Evolutionary conservation across 2,329 filamentous ascomycete species (phyloP).

Genomic region (Aspergillus hiratsukae): DNA sequence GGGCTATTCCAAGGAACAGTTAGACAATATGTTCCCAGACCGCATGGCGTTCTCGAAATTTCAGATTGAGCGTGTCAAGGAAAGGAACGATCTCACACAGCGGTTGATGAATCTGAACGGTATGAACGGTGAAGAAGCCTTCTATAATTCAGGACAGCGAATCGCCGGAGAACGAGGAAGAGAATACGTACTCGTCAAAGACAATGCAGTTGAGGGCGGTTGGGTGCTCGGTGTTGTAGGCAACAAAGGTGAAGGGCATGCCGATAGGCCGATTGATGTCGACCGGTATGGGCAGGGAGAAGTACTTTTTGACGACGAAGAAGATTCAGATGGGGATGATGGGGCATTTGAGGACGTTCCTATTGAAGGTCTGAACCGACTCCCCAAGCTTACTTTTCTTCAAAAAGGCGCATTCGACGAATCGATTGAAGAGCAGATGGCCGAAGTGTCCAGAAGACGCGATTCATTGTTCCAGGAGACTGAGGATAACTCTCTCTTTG

Average conservation of each 20-base stretch:
- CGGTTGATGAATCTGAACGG: constrained; percentile 90
- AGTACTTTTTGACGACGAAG: constrained; percentile 53
- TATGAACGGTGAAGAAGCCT: constrained; percentile 72
- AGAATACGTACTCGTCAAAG: constrained; percentile 95
- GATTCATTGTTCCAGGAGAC: constrained; percentile 14
- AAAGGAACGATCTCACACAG: constrained; percentile 92
- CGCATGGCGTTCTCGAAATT: constrained; percentile 96
- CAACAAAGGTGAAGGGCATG: constrained; percentile 71
- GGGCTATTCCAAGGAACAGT: constrained; percentile 93
- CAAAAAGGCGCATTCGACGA: constrained; percentile 35
- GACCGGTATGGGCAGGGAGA: constrained; percentile 56
- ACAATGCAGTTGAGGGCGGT: constrained; percentile 88
- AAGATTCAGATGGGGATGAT: constrained; percentile 59
- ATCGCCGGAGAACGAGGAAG: constrained; percentile 71
- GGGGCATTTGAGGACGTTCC: constrained; percentile 89
- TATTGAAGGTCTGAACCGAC: constrained; percentile 79
- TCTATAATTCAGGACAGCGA: constrained; percentile 56
- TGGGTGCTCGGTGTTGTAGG: constrained; percentile 95
- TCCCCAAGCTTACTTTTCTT: constrained; percentile 59
- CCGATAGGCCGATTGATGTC: constrained; percentile 87
- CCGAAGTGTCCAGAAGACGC: constrained; percentile 34
- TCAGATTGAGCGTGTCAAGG: constrained; percentile 88
- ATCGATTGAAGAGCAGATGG: constrained; percentile 27
- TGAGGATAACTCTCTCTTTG: constrained; percentile 54
- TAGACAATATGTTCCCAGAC: constrained; percentile 95